Percentiles rank a stretch among this genome's conserved stretches.
These are phyloP conservation scores for Leishmania martiniquensis DNA, from an alignment of 208 protist species.

Conservation along the genomic window DNA sequence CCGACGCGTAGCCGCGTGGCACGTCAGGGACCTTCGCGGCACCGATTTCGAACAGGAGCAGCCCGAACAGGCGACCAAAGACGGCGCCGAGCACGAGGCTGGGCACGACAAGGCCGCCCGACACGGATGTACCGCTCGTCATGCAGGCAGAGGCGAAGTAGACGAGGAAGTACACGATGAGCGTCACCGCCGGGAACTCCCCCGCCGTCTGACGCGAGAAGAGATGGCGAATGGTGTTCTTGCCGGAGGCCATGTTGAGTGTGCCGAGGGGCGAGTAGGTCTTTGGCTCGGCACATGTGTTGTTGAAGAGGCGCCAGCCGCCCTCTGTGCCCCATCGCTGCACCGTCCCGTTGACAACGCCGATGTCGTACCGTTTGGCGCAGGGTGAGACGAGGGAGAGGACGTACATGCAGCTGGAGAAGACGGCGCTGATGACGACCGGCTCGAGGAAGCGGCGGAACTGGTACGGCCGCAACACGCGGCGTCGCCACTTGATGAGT, in stretches of 20 bases:
- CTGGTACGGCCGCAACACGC: constrained; percentile 48
- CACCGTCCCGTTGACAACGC: constrained; percentile 35
- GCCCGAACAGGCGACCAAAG: constrained; percentile 84
- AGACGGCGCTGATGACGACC: constrained; percentile 61
- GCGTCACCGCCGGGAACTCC: constrained; percentile 63
- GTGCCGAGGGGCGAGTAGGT: constrained; percentile 86
- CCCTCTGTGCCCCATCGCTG: constrained; percentile 81
- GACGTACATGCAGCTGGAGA: constrained; percentile 57
- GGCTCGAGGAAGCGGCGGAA: constrained; percentile 77
- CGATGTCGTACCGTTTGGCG: constrained; percentile 37
- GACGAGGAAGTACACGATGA: constrained; percentile 81
- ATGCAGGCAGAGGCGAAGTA: constrained; percentile 83
- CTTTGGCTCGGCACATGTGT: constrained; percentile 48
- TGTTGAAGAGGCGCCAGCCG: constrained; percentile 59
- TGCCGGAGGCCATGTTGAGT: constrained; percentile 82
- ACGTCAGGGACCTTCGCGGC: constrained; percentile 17
- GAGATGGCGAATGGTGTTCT: constrained; percentile 87
- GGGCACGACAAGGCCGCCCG: constrained; percentile 89
- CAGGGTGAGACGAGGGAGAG: constrained; percentile 54
- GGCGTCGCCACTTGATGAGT: constrained; percentile 75
- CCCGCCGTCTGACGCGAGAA: constrained; percentile 86
- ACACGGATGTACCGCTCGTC: constrained; percentile 80
- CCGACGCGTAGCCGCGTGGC: constrained; percentile 53
- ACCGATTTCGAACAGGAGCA: constrained; percentile 70
- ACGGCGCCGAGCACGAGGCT: constrained; percentile 91